phyloP scores from a whole-genome alignment of 768 basidiomycete genomes.

The Leccinum obscurum region DNA sequence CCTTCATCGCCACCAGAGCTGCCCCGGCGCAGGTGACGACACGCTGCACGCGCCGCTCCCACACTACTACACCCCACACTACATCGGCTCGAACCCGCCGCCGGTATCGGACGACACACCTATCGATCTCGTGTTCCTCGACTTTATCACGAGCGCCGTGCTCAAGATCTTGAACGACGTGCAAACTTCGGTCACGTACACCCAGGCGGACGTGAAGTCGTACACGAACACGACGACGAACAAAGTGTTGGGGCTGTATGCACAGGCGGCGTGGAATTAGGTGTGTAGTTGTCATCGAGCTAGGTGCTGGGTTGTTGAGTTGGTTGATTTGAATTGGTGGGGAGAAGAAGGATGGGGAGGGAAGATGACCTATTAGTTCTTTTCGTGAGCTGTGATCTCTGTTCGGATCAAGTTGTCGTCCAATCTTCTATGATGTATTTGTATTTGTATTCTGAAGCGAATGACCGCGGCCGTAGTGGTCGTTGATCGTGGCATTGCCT shows the following conservation, averaged over 20 bases:
- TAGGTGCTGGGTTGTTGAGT: background rate
- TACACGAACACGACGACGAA: constrained; percentile 52
- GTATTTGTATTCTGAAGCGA: too few species aligned
- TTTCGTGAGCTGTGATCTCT: background rate
- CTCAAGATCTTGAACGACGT: constrained; percentile 56
- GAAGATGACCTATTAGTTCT: background rate
- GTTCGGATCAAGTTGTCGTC: too few species aligned
- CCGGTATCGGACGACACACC: constrained; percentile 46
- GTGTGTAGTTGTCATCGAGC: background rate
- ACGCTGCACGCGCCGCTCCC: constrained; percentile 61
- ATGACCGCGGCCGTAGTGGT: too few species aligned
- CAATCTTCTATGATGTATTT: too few species aligned
- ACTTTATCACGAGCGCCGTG: constrained; percentile 60
- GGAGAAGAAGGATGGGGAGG: background rate
- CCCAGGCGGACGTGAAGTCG: constrained; percentile 46
- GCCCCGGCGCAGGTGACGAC: constrained; percentile 78
- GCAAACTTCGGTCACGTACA: constrained; percentile 51
- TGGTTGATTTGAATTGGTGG: background rate
- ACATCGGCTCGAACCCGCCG: constrained; percentile 57
- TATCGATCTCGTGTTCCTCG: constrained; percentile 74
- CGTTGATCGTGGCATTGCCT: too few species aligned
- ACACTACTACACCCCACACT: constrained; percentile 54
- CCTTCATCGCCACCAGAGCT: constrained; percentile 41
- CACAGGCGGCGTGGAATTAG: constrained; percentile 37
- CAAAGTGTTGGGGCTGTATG: constrained; percentile 41